A percentile compares a stretch with the other conserved stretches of the same genome.
Conservation (phyloP, 768 basidiomycete genomes). For the Lepiota brunneoincarnata region DNA sequence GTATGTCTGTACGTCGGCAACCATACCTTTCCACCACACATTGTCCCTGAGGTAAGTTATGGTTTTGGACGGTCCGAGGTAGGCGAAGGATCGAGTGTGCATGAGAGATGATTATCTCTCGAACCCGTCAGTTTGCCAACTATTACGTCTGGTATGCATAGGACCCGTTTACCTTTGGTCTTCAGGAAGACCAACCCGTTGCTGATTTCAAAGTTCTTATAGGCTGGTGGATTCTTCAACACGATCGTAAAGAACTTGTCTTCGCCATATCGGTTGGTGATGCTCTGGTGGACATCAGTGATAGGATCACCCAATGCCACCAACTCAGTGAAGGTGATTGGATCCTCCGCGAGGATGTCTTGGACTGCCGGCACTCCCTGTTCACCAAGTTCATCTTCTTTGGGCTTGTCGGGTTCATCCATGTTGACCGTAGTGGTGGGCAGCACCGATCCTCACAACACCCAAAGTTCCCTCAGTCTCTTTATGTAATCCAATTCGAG, state of each 20-base stretch:
- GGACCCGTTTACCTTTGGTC: constrained; percentile 6
- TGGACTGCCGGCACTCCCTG: no score
- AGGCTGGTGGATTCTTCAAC: constrained; percentile 10
- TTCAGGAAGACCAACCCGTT: constrained; percentile 14
- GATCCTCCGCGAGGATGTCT: constrained; percentile 6
- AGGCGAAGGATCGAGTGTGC: constrained; percentile 34
- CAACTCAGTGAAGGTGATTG: not conserved
- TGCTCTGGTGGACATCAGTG: constrained; percentile 2
- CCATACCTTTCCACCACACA: constrained; percentile 13
- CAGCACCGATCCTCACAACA: no score
- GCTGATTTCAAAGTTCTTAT: constrained; percentile 15
- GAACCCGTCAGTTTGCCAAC: constrained; percentile 14
- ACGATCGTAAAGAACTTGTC: constrained; percentile 17
- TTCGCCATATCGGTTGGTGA: constrained; percentile 6
- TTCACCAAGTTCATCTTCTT: no score
- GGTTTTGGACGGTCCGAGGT: constrained; percentile 30
- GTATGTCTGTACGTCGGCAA: not conserved
- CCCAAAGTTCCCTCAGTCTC: no score
- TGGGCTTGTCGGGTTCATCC: no score
- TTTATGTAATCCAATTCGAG: no score
- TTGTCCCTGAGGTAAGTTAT: constrained; percentile 17
- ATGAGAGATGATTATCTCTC: constrained; percentile 29
- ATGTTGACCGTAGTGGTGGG: no score
- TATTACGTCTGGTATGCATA: constrained; percentile 21
- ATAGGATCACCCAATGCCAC: constrained; percentile 4